Conservation (phyloP, 306 rosid species). For the Ormosia semicastrata region DNA sequence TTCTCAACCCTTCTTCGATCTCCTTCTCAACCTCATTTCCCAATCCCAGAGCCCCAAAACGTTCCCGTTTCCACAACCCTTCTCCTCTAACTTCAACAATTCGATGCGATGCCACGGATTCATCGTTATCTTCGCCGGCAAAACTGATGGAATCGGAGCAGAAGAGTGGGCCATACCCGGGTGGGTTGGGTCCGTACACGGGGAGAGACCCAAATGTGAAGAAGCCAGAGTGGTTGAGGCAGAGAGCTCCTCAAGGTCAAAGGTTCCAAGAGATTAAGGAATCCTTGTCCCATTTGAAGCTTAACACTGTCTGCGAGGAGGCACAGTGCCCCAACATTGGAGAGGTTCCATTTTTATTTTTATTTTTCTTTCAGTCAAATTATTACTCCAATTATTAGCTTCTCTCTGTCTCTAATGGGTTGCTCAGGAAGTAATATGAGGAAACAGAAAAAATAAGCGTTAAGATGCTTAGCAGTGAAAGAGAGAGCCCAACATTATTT, state of each 20-base stretch:
- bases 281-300: slow-evolving; percentile 69
- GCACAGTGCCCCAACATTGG: slow-evolving; percentile 98
- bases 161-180: slow-evolving; percentile 43
- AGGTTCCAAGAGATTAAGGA: slow-evolving; percentile 58
- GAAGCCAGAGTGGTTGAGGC: slow-evolving; percentile 86
- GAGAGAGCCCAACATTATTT: no score
- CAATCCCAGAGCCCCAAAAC: slow-evolving; percentile 7
- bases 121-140: slow-evolving; percentile 23
- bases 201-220: slow-evolving; percentile 78
- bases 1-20: slow-evolving; percentile 29
- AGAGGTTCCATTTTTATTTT: slow-evolving; percentile 43
- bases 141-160: slow-evolving; percentile 35
- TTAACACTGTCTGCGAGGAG: slow-evolving; percentile 90
- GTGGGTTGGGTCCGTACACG: slow-evolving; percentile 67
- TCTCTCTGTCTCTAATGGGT: background rate
- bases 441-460: background rate
- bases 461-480: background rate
- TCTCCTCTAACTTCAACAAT: slow-evolving; percentile 10
- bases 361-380: background rate
- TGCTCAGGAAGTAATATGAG: background rate
- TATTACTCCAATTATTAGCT: background rate
- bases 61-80: background rate
- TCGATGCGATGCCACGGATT: slow-evolving; percentile 49
- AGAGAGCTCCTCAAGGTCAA: slow-evolving; percentile 82
- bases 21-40: slow-evolving; percentile 28